Evolutionary conservation across 208 protist genomes (phyloP).

Genomic region (Leishmania arabica): DNA sequence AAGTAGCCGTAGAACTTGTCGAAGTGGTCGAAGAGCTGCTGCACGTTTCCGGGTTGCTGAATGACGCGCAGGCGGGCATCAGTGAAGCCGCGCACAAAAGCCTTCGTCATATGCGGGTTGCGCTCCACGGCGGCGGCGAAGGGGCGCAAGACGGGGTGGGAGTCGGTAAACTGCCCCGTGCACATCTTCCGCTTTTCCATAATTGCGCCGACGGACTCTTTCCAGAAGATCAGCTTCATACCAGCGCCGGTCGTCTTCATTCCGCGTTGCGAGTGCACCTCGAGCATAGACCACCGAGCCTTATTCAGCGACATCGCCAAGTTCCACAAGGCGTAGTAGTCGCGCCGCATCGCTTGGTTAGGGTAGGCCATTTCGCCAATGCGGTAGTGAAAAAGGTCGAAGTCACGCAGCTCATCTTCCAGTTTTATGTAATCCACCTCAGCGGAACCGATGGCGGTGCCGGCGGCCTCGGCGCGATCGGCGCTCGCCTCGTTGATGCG

Average conservation of each 20-base stretch:
- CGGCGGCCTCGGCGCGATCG: conserved; percentile 37
- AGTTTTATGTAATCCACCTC: conserved; percentile 87
- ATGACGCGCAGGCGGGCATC: conserved; percentile 80
- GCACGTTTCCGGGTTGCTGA: conserved; percentile 87
- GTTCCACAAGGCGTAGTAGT: conserved; percentile 89
- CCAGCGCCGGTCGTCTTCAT: conserved; percentile 90
- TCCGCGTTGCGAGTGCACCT: conserved; percentile 84
- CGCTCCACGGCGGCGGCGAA: conserved; percentile 74
- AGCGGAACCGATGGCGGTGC: conserved; percentile 38
- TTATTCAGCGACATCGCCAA: conserved; percentile 87
- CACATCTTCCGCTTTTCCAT: conserved; percentile 70
- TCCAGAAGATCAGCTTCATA: conserved; percentile 92
- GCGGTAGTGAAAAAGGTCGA: conserved; percentile 84
- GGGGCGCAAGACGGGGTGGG: conserved; percentile 81
- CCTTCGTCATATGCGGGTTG: conserved; percentile 82
- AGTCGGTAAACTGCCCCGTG: conserved; percentile 84
- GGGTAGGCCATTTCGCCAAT: conserved; percentile 78
- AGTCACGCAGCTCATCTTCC: conserved; percentile 73
- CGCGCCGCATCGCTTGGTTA: conserved; percentile 56
- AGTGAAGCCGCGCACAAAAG: conserved; percentile 89
- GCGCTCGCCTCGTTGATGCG: conserved; percentile 61
- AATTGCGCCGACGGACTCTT: conserved; percentile 66
- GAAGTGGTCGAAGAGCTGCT: conserved; percentile 92
- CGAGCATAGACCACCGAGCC: conserved; percentile 90
- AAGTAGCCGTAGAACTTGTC: conserved; percentile 93